Base-by-base conservation (phyloP, 345 rosid species). In the Syzygium oleosum region DNA sequence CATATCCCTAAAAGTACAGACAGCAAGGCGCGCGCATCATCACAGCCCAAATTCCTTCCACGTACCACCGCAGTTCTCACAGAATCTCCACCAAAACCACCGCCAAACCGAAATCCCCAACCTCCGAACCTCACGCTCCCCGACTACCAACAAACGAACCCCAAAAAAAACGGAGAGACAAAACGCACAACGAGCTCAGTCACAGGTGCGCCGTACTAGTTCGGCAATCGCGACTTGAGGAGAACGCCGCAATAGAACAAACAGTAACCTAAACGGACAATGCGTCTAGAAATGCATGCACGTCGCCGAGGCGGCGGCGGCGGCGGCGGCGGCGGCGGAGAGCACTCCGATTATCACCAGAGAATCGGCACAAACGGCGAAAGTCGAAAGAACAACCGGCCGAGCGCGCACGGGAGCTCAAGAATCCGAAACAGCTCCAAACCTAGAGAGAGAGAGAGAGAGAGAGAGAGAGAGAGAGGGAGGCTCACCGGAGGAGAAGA, bases 401-500 rank as follows among this genome's bases (percentile, higher is more conserved):
- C 2, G 49, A 73, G 80, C 46, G 25, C 49, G 80, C 80, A 22
- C 49, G 25, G 25, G 11, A 73, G 80, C 80, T 2, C 14, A 38
- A 73, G 80, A 34, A 34, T 34, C 80, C 46, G 14, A 73, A 73
- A 34, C 49, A 21, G 9, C 25, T 19, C 49, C 80, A 73, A 19
- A 46, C 49, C 27, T 52, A 19, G 49, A 49, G 83, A 86, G 21
- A 43, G 68, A 27, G 87, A 56, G 54, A 17, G 49, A 29, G 85
- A 86, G 54, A 31, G 84, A 23, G 85, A 54, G 84, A 84, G 15
- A 27, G 31, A 51, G 65, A 41, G 80, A n/a, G 84, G 89, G 84
- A 34, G 31, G 78, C 92, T 93, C 85, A 96, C 98, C 96, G 90
- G 95, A 85, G 89, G 93, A 87, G 88, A 90, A 68, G 58, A 87